Percentiles rank a stretch among this genome's conserved stretches.
These are phyloP conservation scores for Zygnema cylindricum DNA, from an alignment of 139 green algal genomes.

Conservation along the genomic window DNA sequence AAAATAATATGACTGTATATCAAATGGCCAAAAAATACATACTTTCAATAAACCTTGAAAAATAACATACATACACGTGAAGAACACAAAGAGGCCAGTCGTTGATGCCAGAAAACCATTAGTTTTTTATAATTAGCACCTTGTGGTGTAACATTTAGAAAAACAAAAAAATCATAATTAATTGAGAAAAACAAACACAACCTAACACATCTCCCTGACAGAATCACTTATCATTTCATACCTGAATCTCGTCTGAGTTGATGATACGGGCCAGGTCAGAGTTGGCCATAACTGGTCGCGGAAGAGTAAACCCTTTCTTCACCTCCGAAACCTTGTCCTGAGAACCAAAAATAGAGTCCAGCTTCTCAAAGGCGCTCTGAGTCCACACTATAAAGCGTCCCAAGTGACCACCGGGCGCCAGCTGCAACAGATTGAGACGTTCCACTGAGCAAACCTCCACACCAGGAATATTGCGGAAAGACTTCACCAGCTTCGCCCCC, in stretches of 20 bases:
- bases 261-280: conserved; percentile 93
- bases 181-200: too few relatives aligned
- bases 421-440: conserved; percentile 94
- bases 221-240: too few relatives aligned
- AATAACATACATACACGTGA: too few relatives aligned
- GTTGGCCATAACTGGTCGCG: conserved; percentile 88
- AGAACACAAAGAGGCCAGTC: too few relatives aligned
- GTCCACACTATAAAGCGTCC: conserved; percentile 98
- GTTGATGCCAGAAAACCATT: too few relatives aligned
- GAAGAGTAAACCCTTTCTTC: conserved; percentile 97
- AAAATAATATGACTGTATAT: too few relatives aligned
- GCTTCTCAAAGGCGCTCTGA: conserved; percentile 90
- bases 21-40: too few relatives aligned
- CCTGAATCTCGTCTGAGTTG: conserved; percentile 96
- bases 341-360: conserved; percentile 87
- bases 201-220: too few relatives aligned
- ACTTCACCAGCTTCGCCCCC: conserved; percentile 79
- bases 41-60: too few relatives aligned
- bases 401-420: conserved; percentile 96
- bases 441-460: conserved; percentile 90
- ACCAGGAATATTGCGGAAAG: conserved; percentile 89
- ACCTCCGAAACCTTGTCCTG: conserved; percentile 67
- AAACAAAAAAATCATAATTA: too few relatives aligned
- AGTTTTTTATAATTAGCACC: too few relatives aligned
- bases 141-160: too few relatives aligned